These are phyloP conservation scores for Colletotrichum lini DNA, from an alignment of 2,329 filamentous ascomycete genomes.

Conservation along the genomic window DNA sequence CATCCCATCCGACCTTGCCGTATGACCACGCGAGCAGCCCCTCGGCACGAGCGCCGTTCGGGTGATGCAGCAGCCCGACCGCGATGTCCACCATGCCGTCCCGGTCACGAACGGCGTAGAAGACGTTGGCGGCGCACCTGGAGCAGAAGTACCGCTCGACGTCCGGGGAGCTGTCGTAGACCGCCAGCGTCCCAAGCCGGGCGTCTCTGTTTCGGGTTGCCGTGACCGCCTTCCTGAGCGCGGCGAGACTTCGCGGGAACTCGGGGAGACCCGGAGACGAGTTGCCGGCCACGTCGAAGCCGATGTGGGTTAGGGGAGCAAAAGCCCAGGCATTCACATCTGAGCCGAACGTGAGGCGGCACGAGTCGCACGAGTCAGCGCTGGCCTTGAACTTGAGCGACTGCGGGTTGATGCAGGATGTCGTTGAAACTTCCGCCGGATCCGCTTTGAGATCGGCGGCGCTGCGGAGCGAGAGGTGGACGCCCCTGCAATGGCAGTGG, in stretches of 20 bases:
- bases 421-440: conserved; percentile 49
- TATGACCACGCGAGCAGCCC: conserved; percentile 58
- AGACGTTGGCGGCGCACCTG: conserved; percentile 61
- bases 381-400: conserved; percentile 56
- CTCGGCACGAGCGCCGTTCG: conserved; percentile 63
- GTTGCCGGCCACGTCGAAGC: conserved; percentile 44
- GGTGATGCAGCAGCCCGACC: conserved; percentile 59
- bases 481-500: conserved; percentile 62
- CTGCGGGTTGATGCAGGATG: conserved; percentile 59
- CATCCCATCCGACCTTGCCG: conserved; percentile 50
- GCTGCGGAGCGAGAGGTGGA: conserved; percentile 57
- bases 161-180: conserved; percentile 59
- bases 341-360: conserved; percentile 57
- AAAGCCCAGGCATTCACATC: conserved; percentile 65
- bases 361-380: conserved; percentile 64
- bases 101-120: conserved; percentile 58
- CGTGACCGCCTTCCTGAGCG: conserved; percentile 54
- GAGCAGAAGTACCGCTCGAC: conserved; percentile 65
- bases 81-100: conserved; percentile 60
- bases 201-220: conserved; percentile 49
- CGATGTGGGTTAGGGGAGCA: conserved; percentile 55
- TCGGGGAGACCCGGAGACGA: conserved; percentile 4
- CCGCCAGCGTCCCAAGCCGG: conserved; percentile 58
- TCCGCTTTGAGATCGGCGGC: conserved; percentile 50
- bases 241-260: conserved; percentile 50